Base-by-base conservation (phyloP, 1,284 basidiomycete genomes). In the Sphagnurus paluster region DNA sequence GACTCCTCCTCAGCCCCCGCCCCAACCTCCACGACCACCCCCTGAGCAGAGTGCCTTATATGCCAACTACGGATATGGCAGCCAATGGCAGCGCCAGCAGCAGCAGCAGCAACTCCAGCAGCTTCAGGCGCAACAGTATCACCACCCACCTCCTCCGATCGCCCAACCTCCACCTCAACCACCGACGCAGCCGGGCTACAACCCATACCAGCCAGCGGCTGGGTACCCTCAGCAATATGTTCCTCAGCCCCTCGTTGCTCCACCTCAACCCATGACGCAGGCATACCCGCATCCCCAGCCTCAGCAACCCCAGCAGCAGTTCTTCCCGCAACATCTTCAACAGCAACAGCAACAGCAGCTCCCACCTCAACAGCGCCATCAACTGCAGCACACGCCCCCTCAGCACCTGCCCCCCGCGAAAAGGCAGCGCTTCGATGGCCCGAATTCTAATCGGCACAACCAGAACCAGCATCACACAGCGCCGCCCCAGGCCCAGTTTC, bases 11-110 rank as follows among this genome's bases (percentile, higher is more conserved):
- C 83, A 80, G 55, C 66, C 78, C 25, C 70, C 30, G 55, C 66
- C 78, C 24, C 70, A 28, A 28, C 47, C 80, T 19, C 69, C 77
- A 42, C 72, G 84, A 43, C 84, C 84, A 32, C 70, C 84, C 34
- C 72, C 81, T 16, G 80, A 88, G 55, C 87, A 90, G 59, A 84
- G 81, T 59, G 83, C 87, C 20, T 60, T 91, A 26, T 91, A 90
- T 56, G 88, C 88, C 2, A 91, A 91, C 61, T 91, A 91, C 58
- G 88, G 88, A 21, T 91, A 91, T 60, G 87, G 88, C 2, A 72
- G 75, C 33, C 83, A 83, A 53, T 84, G 81, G 80, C 84, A 84
- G 56, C 79, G 76, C 47, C 76, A 77, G 52, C 80, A 80, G 49
- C 80, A 80, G 46, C 82, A 80, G 45, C 76, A 77, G 25, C 75